Conservation (phyloP, 108 stramenopile species). For the Cyclotella atomus region DNA sequence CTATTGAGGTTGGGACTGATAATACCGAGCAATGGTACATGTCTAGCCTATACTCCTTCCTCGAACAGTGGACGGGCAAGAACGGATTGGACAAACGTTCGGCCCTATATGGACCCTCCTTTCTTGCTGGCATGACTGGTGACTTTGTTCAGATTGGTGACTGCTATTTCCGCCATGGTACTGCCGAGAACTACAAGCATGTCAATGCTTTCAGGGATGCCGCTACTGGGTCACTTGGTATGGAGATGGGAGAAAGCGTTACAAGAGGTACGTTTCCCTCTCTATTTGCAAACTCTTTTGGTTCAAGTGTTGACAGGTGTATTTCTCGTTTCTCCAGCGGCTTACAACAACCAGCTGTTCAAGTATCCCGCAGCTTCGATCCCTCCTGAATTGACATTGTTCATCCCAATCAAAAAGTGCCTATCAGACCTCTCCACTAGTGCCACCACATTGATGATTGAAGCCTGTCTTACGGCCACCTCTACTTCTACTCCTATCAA, state of each 20-base stretch:
- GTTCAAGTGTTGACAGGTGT: not conserved
- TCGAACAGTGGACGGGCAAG: not conserved
- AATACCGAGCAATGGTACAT: not conserved
- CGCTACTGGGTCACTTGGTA: not conserved
- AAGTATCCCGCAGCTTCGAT: not conserved
- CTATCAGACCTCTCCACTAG: not conserved
- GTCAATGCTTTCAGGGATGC: not conserved
- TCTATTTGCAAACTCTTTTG: not conserved
- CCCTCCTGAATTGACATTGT: not conserved
- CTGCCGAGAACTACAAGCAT: slow-evolving; percentile 1
- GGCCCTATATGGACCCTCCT: not conserved
- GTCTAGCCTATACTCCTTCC: not conserved
- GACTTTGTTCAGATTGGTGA: not conserved
- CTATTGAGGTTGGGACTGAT: slow-evolving; percentile 1
- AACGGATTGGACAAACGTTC: not conserved
- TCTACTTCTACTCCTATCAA: too few species aligned
- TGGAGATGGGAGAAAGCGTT: not conserved
- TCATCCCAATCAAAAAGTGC: not conserved
- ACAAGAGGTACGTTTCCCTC: not conserved
- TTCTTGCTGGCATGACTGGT: not conserved
- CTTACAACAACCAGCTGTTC: not conserved
- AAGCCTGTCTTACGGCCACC: too few species aligned
- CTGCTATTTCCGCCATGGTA: not conserved
- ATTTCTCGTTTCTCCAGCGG: not conserved
- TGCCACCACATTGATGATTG: not conserved